These are phyloP conservation scores for Candida ulmi DNA, from an alignment of 805 yeast species.

Conservation along the genomic window DNA sequence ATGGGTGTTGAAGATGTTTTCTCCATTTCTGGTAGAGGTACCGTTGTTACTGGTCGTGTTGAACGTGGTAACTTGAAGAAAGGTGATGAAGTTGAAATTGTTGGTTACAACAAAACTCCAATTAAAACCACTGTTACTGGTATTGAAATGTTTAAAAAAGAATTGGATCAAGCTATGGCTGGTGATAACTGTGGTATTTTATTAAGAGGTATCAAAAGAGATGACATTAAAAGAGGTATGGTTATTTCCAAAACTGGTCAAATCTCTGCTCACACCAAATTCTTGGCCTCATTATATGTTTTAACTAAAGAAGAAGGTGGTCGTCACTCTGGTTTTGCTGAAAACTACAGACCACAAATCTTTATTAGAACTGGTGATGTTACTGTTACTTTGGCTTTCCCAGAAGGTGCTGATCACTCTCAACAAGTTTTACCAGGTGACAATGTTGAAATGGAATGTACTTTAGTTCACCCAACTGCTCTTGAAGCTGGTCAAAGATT, in stretches of 20 bases:
- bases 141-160: constrained; percentile 99
- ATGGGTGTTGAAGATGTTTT: constrained; percentile 97
- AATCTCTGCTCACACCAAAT: constrained; percentile 87
- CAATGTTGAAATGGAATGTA: constrained; percentile 93
- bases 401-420: constrained; percentile 77
- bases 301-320: constrained; percentile 98
- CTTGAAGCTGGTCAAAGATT: constrained; percentile 96
- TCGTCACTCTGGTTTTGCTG: constrained; percentile 95
- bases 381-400: constrained; percentile 86
- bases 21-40: constrained; percentile 99
- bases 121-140: constrained; percentile 95
- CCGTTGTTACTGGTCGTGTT: constrained; percentile 98
- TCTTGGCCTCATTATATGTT: constrained; percentile 89
- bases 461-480: constrained; percentile 86
- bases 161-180: constrained; percentile 94
- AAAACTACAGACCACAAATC: constrained; percentile 97
- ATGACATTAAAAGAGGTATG: constrained; percentile 96
- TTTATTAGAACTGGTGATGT: constrained; percentile 96
- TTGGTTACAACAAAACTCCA: constrained; percentile 83
- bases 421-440: constrained; percentile 97
- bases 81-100: constrained; percentile 98
- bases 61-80: constrained; percentile 97
- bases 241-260: constrained; percentile 90
- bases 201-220: constrained; percentile 98
- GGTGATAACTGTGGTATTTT: constrained; percentile 99